Base-by-base conservation (phyloP, 305 asterid species). In the Ajuga reptans region DNA sequence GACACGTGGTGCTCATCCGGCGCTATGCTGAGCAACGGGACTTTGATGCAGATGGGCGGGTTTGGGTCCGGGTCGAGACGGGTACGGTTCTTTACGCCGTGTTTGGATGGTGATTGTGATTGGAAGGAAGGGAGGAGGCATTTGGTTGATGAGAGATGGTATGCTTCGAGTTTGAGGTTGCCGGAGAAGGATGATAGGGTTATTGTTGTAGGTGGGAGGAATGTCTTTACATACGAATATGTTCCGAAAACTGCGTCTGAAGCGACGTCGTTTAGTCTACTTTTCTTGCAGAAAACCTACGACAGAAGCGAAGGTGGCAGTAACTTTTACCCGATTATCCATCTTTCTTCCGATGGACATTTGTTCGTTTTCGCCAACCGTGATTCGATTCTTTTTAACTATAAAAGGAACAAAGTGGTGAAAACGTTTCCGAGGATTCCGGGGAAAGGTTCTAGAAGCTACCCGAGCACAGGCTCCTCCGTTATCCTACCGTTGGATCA, bases 1-100 rank as follows among this genome's bases (percentile, higher is more conserved):
- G 86, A 87, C 64, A 64, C 91, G 31, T 82, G 79, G 83, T 75
- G 81, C 72, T 89, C 94, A 0, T 85, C 92, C 4, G 94, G 94
- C 0, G 80, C 92, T 0, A 77, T 84, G 49, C 27, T 85, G 65
- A 84, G 84, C 70, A 81, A 84, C 53, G 94, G 90, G 1, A 84
- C 82, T 4, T 59, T 89, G 36, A 14, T 82, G 29, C 85, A 85
- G 54, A 71, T 77, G 0, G 96, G 94, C 27, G 96, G 94, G 0
- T 75, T 7, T 36, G 79, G 85, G 1, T 17, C 50, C 1, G 96
- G 91, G 12, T 59, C 77, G 0, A 68, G 77, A 52, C 39, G 77
- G 14, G 68, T 89, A 5, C 77, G 82, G 3, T 74, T 34, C 75
- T 83, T 82, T n/a, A 29, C 16, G 18, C 83, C 92, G 17, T 87